Evolutionary conservation across 2,329 filamentous ascomycete genomes (phyloP), one percentile per base, ranked within the genome.

Genomic region (Pyrenophora graminea): DNA sequence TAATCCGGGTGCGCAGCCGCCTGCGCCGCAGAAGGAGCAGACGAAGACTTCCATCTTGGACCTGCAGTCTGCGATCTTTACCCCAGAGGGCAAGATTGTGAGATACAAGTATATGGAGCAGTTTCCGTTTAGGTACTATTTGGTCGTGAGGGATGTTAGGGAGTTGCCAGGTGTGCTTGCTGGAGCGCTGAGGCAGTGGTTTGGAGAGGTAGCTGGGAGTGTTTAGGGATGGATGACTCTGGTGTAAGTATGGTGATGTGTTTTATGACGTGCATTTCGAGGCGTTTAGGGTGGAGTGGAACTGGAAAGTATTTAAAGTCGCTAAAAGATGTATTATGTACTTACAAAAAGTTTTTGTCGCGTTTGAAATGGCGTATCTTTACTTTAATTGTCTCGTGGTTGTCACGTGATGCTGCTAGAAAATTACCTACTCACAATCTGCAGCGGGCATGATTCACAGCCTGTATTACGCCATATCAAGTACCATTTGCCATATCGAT

Each of bases 61-160:
- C 70, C 80, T 97, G 64, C 91, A 91, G 72, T 88, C 91, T 74
- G 93, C 91, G 32, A 85, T 85, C 69, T 97, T 97, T 68, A 83
- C 88, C 58, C 83, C 82, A 52, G 86, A 90, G 67, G 73, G 76
- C 64, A 85, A 76, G 70, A 84, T 97, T 48, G 87, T 88, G 64
- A 91, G 95, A 73, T 88, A 91, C 78, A 85, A 90, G 66, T 99
- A 99, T 71, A 82, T 99, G 63, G 95, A 99, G 72, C 88, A 86
- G 6, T 99, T 99, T 74, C 94, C 95, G 0, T 99, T 99, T 77
- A 86, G 89, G 72, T 99, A 97, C 77, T 99, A 97, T 72, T 77
- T 99, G 48, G 90, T 99, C 62, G 94, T 99, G 51, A 86, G 93
- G 60, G 86, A 97, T 76, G 86, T 99, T 40, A 86, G 88, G 66